A percentile compares a stretch with the other conserved stretches of the same genome.
Evolutionary conservation across 2,329 filamentous ascomycete species (phyloP).

Genomic region (Ophiostoma sp.): DNA sequence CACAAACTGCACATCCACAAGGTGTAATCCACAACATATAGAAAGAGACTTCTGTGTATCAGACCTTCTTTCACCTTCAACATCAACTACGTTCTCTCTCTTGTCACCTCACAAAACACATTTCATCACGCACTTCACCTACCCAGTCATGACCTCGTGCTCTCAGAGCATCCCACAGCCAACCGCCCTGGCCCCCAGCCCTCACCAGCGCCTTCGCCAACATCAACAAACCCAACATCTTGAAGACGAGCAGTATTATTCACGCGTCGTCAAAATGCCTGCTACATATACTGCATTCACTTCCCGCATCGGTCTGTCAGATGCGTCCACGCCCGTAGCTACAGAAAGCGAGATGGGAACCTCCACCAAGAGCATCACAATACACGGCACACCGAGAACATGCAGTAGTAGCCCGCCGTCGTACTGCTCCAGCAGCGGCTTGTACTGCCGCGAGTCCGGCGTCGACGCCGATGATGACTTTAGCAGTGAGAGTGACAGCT

Average conservation of each 20-base stretch:
- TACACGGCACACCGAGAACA: background rate
- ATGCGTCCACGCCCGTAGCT: background rate
- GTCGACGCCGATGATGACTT: background rate
- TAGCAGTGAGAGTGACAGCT: background rate
- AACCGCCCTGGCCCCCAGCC: background rate
- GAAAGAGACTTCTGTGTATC: background rate
- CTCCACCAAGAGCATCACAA: background rate
- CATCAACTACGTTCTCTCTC: background rate
- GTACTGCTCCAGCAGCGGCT: background rate
- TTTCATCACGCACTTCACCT: background rate
- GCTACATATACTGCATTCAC: conserved; percentile 13
- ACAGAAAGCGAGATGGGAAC: background rate
- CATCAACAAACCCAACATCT: background rate
- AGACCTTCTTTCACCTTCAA: background rate
- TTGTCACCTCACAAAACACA: background rate
- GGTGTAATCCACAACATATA: background rate
- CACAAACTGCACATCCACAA: background rate
- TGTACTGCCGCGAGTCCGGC: background rate
- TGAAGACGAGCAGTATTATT: background rate
- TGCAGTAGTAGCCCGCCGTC: background rate
- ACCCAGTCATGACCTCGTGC: background rate
- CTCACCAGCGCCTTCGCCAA: background rate
- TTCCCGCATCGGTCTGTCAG: conserved; percentile 5
- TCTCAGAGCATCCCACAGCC: background rate
- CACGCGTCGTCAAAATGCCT: background rate